These are phyloP conservation scores for Hemileia vastatrix DNA, from an alignment of 1,284 basidiomycete species.

Conservation along the genomic window DNA sequence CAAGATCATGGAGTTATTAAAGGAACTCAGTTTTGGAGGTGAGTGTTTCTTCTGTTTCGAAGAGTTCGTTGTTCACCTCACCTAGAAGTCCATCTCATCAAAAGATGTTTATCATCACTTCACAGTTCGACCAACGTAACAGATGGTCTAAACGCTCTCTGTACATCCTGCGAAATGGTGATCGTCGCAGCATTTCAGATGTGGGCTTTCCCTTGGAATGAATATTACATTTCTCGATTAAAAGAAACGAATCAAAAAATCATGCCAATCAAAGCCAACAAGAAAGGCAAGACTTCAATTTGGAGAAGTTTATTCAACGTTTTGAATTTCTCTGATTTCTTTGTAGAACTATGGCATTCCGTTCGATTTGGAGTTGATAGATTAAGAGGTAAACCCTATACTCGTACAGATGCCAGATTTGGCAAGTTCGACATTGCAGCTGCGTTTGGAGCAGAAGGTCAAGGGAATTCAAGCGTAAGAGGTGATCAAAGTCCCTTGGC, in stretches of 20 bases:
- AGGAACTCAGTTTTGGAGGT: slow-evolving; percentile 48
- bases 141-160: slow-evolving; percentile 68
- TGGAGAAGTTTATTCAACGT: slow-evolving; percentile 23
- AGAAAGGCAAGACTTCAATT: slow-evolving; percentile 21
- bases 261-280: too few relatives aligned
- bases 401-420: slow-evolving; percentile 21
- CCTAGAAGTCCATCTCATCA: background rate
- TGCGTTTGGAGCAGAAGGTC: background rate
- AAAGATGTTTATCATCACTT: slow-evolving; percentile 53
- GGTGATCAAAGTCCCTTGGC: background rate
- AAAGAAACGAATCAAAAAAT: too few relatives aligned
- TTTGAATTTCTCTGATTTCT: slow-evolving; percentile 24
- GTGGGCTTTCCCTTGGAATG: too few relatives aligned
- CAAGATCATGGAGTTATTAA: slow-evolving; percentile 43
- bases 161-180: slow-evolving; percentile 66
- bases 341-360: slow-evolving; percentile 26
- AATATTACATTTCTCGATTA: too few relatives aligned
- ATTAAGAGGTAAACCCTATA: slow-evolving; percentile 27
- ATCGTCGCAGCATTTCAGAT: slow-evolving; percentile 10
- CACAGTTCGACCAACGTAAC: slow-evolving; percentile 51
- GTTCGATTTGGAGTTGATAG: slow-evolving; percentile 24
- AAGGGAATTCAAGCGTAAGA: background rate
- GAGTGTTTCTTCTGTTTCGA: background rate
- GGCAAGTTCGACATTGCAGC: slow-evolving; percentile 20
- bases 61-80: background rate